Conservation (phyloP, 495 filamentous ascomycete species). For the Penicillium silybi region DNA sequence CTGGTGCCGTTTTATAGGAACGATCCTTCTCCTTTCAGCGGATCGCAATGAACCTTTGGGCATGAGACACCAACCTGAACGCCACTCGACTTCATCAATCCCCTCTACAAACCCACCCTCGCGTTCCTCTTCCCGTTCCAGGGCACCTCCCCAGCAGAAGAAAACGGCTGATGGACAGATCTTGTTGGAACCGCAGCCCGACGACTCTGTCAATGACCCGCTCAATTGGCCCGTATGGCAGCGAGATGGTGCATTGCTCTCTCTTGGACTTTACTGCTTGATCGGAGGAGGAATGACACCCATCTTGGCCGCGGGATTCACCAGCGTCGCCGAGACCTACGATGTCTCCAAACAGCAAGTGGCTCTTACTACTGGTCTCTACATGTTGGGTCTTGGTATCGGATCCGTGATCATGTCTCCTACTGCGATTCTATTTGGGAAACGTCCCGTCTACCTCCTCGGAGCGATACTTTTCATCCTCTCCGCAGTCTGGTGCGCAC, state of each 20-base stretch:
- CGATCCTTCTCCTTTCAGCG: constrained; percentile 70
- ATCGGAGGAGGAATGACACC: constrained; percentile 92
- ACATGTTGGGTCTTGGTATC: constrained; percentile 90
- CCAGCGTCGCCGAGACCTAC: constrained; percentile 69
- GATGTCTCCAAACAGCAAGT: constrained; percentile 68
- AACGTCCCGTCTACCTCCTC: constrained; percentile 85
- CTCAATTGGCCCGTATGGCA: constrained; percentile 89
- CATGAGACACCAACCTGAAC: constrained; percentile 67
- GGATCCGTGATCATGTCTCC: constrained; percentile 82
- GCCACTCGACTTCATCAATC: constrained; percentile 73
- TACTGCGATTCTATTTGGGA: constrained; percentile 87
- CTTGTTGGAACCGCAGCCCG: constrained; percentile 88
- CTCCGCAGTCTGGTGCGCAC: constrained; percentile 82
- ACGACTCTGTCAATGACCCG: constrained; percentile 86
- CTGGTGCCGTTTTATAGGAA: constrained; percentile 48
- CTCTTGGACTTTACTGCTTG: constrained; percentile 86
- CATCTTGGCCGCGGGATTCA: constrained; percentile 86
- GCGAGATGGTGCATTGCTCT: constrained; percentile 75
- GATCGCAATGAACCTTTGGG: constrained; percentile 81
- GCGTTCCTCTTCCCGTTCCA: constrained; percentile 30
- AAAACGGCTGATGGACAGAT: constrained; percentile 77
- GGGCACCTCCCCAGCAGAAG: constrained; percentile 56
- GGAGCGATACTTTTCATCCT: constrained; percentile 71
- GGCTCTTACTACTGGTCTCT: constrained; percentile 86
- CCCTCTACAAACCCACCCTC: constrained; percentile 53